Base-by-base conservation (phyloP, 225 moss, liverwort and hornwort species). In the Physcomitrium patens region DNA sequence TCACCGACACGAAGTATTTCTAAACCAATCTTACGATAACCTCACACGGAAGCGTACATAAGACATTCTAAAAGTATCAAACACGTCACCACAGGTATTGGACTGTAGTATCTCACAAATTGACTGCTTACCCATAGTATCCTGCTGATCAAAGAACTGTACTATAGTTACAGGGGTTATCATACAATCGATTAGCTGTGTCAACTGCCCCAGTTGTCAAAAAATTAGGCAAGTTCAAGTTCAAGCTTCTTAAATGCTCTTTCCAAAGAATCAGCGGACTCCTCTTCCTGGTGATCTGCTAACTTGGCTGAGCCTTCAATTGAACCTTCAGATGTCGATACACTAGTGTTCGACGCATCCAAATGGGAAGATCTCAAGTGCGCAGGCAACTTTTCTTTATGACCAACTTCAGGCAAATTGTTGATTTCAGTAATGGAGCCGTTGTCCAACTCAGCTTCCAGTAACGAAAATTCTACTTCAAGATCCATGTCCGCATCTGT, bases 381-480 rank as follows among this genome's bases (percentile, higher is more conserved):
- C 20, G 50, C 51, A 22, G 63, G 68, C 68, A 47, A 24, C 64
- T 28, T 58, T 54, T 74, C 80, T 60, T 26, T 18, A 55, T 15
- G 27, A 45, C 17, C 19, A 61, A 70, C 70, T 73, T 87, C 83
- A 47, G 91, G 81, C 22, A 88, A 67, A 67, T 69, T 28, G 16
- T 62, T 22, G 23, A 78, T 77, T 57, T 88, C 84, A 50, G 20
- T 22, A 3, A 79, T 15, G 12, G 82, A 77, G 45, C 79, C 74
- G 0, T 60, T 69, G 28, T 87, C 75, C 71, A 91, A 59, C 75
- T 91, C 95, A 67, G 84, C 86, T 75, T 95, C 91, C 61, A 99
- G 76, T 47, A 70, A 66, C 53, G 77, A 83, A 77, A 95, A 81
- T 54, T 99, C 97, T 41, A 90, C 91, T 60, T 95, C 93, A 51